Conservation (phyloP, 768 basidiomycete genomes). For the Naganishia onofrii region DNA sequence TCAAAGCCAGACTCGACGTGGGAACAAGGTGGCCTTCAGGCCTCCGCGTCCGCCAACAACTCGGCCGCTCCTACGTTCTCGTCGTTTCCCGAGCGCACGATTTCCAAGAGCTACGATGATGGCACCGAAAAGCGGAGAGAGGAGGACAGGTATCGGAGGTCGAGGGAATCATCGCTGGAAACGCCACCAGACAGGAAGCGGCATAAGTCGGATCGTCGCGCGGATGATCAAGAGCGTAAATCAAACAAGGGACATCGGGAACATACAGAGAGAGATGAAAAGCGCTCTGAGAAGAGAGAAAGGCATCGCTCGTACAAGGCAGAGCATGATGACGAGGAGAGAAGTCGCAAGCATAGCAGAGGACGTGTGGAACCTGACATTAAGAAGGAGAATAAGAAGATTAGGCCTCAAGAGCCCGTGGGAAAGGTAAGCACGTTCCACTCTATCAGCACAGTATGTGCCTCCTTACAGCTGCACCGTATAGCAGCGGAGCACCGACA, state of each 20-base stretch:
- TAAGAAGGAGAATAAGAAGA: neutral
- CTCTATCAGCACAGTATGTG: neutral
- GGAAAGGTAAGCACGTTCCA: neutral
- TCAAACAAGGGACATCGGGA: neutral
- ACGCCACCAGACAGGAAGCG: neutral
- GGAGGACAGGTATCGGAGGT: neutral
- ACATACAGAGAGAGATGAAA: neutral
- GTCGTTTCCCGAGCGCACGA: slow-evolving; percentile 21
- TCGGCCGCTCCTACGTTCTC: slow-evolving; percentile 14
- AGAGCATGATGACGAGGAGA: neutral
- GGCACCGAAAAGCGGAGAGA: neutral
- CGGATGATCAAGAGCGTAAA: neutral
- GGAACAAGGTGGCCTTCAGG: slow-evolving; percentile 4
- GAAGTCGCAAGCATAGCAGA: neutral
- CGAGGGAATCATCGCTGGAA: neutral
- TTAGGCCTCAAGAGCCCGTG: neutral
- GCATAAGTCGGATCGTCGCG: neutral
- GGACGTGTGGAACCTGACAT: neutral
- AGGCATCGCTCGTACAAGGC: neutral
- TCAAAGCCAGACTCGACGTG: neutral
- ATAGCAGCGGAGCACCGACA: neutral
- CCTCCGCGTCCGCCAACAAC: neutral
- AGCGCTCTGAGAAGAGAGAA: neutral
- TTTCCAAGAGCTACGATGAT: neutral
- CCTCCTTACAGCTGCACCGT: neutral